Conservation (phyloP, 192 early-diverging fungal species). For the Coemansia sp. region DNA sequence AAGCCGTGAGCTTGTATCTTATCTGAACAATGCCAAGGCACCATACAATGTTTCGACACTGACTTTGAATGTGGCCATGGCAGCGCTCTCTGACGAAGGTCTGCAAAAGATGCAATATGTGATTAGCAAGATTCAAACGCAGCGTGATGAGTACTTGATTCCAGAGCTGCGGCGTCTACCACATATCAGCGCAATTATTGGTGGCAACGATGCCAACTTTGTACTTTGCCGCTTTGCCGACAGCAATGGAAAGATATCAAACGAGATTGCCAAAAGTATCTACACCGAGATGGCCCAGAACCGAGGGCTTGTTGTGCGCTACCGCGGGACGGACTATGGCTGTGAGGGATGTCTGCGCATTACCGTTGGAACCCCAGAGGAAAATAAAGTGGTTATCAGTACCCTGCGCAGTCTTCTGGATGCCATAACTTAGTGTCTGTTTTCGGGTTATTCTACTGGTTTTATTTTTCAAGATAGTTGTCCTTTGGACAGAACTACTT, state of each 20-base stretch:
- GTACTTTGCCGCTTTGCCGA: slow-evolving; percentile 81
- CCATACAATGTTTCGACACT: slow-evolving; percentile 97
- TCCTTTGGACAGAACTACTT: background rate
- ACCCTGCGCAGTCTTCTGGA: slow-evolving; percentile 43
- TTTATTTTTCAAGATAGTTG: background rate
- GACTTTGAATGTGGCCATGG: slow-evolving; percentile 72
- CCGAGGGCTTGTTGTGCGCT: slow-evolving; percentile 89
- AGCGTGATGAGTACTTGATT: slow-evolving; percentile 69
- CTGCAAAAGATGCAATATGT: slow-evolving; percentile 68
- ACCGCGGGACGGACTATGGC: slow-evolving; percentile 87
- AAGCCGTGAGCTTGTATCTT: slow-evolving; percentile 72
- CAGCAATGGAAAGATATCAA: slow-evolving; percentile 62
- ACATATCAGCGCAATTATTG: slow-evolving; percentile 73
- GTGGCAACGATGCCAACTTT: slow-evolving; percentile 95
- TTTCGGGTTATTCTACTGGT: background rate
- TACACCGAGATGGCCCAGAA: slow-evolving; percentile 86
- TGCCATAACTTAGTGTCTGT: slow-evolving; percentile 9
- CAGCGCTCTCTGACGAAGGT: slow-evolving; percentile 73
- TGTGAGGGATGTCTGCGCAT: slow-evolving; percentile 93
- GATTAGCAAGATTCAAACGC: slow-evolving; percentile 56
- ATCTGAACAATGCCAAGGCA: slow-evolving; percentile 98
- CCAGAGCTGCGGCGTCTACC: slow-evolving; percentile 60
- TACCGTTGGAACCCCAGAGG: slow-evolving; percentile 85
- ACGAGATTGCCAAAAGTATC: slow-evolving; percentile 66
- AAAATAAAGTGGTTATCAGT: slow-evolving; percentile 69